Evolutionary conservation across 495 filamentous ascomycete species (phyloP), one percentile per base, ranked within the genome.

Genomic region (Lophiotrema nucula): DNA sequence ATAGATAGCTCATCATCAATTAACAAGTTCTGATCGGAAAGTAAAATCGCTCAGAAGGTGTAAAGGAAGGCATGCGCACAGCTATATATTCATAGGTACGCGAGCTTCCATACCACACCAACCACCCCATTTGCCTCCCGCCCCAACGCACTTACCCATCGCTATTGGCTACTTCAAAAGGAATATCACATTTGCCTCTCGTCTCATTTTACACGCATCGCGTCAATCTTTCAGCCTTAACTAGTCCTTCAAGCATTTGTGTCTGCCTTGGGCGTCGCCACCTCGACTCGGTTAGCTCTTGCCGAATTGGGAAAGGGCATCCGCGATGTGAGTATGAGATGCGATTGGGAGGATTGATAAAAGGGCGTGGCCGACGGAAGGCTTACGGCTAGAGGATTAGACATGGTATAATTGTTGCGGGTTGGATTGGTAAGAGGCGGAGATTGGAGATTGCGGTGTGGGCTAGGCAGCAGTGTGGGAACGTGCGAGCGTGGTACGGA

Each of bases 141-240:
- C 31, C 31, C 31, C 31, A 35, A 35, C 31, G 31, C 31, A 35
- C 8, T 35, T 15, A 8, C 31, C 8, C 31, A 8, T 15, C 8
- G 8, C 44, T 27, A 47, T 26, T 47, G 5, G 44, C 23, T 22
- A 47, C 44, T 6, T 24, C 19, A 5, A 47, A 47, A 47, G 4
- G 19, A 47, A 47, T 26, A 18, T 4, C 44, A 10, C 10, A 10
- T 11, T 4, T 8, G 10, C 16, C 24, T 6, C 18, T 26, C 10
- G 18, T 19, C 5, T 12, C 18, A 12, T 26, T 10, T 22, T 11
- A 11, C 44, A 27, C 16, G 18, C 44, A 22, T 23, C 44, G 44
- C 44, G 44, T 23, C 22, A 47, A 47, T 47, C 44, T 23, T 22
- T 47, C 44, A 26, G 44, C 44, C 44, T 47, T 22, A 27, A 10